phyloP scores from a whole-genome alignment of 805 yeast genomes.

The Ascoidea rubescens region DNA sequence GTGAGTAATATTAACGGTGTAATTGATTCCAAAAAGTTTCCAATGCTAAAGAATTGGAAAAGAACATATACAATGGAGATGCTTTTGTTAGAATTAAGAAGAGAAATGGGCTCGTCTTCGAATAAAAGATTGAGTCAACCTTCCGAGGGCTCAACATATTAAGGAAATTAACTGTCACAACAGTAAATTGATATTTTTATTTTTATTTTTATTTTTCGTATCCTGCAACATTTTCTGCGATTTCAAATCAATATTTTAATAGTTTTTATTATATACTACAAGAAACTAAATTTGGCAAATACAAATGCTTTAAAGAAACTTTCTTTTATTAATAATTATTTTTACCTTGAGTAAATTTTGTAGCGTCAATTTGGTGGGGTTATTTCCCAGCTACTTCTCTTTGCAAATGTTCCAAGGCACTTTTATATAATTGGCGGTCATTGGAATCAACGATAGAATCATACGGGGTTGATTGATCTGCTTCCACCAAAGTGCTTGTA shows the following conservation, averaged over 20 bases:
- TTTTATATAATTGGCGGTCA: background rate
- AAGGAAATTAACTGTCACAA: constrained; percentile 4
- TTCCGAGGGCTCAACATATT: constrained; percentile 67
- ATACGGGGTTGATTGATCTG: constrained; percentile 1
- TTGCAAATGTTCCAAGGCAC: background rate
- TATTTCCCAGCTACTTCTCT: background rate
- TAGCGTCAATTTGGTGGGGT: background rate
- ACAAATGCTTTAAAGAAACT: too few relatives aligned
- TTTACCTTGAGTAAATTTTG: background rate
- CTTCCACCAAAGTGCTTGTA: constrained; percentile 7
- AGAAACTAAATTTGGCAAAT: too few relatives aligned
- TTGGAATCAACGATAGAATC: constrained; percentile 9
- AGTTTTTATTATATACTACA: too few relatives aligned
- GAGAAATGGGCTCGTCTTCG: constrained; percentile 69
- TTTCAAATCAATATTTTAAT: too few relatives aligned
- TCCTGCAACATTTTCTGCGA: constrained; percentile 26
- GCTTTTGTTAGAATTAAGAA: constrained; percentile 72
- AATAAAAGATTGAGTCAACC: constrained; percentile 88
- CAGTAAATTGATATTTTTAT: constrained; percentile 10
- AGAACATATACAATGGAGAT: constrained; percentile 88
- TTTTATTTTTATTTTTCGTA: constrained; percentile 33
- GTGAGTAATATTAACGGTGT: constrained; percentile 55
- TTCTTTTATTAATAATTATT: too few relatives aligned
- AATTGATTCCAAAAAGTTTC: constrained; percentile 40
- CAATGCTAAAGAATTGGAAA: constrained; percentile 73